Base-by-base conservation (phyloP, 345 rosid species). In the Syzygium aromaticum region DNA sequence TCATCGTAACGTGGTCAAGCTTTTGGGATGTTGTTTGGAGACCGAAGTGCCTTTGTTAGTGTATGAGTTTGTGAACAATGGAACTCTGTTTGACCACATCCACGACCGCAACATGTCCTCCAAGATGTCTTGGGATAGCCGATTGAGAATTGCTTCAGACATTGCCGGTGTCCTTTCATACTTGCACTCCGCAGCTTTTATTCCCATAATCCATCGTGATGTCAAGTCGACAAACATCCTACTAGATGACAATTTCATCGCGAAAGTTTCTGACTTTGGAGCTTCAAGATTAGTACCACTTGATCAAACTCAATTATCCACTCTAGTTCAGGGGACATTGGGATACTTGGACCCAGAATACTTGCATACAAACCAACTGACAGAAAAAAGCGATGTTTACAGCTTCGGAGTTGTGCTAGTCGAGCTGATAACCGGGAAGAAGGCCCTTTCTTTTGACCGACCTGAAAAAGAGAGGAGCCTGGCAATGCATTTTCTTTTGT, bases 301-400 rank as follows among this genome's bases (percentile, higher is more conserved):
- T 46, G 93, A 92, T 54, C 92, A 92, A 30, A 87, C 90, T 33
- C 91, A 91, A 80, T 78, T 93, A 86, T 90, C 92, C 38, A 93
- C 93, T 14, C 52, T 91, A 89, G 91, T 92, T 17, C 92, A 91
- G 21, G 93, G 94, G 54, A 93, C 93, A 25, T 64, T 91, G 61
- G 94, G 94, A 5, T 93, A 93, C 64, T 54, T 93, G 80, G 93
- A 93, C 86, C 94, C 94, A 19, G 94, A 93, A 53, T 93, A 93
- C 87, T 54, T 89, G 54, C 89, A 51, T 1, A 89, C 92, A 2
- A 86, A 87, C 57, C 87, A 86, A 57, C 87, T 85, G 5, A 92
- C 93, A 1, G 88, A 89, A 63, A 92, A 93, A 77, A 93, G 94
- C 1, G 93, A 93, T 89, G 95, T 93, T 8, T 92, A 92, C 6